These are phyloP conservation scores for Neoascochyta sp. DNA, from an alignment of 2,329 filamentous ascomycete genomes.

Conservation along the genomic window DNA sequence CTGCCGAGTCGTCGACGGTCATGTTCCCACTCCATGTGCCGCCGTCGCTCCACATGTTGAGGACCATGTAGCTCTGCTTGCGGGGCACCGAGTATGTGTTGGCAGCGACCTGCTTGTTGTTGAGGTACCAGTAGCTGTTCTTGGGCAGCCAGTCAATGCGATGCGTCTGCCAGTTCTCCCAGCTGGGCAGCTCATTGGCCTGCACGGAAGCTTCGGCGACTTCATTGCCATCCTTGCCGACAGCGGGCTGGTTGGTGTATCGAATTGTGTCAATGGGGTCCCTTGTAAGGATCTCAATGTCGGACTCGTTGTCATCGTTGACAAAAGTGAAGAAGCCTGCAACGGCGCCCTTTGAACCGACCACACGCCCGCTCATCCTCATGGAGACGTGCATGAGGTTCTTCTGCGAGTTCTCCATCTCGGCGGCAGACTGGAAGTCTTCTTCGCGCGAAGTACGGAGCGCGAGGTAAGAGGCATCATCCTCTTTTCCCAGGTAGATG, in stretches of 20 bases:
- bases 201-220: constrained; percentile 49
- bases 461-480: constrained; percentile 43
- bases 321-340: constrained; percentile 56
- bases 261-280: constrained; percentile 45
- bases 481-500: constrained; percentile 42
- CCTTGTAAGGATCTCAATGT: constrained; percentile 52
- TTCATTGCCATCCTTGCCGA: constrained; percentile 45
- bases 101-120: constrained; percentile 49
- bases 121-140: constrained; percentile 55
- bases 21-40: constrained; percentile 60
- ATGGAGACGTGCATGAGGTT: constrained; percentile 49
- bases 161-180: constrained; percentile 57
- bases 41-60: constrained; percentile 62
- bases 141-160: constrained; percentile 58
- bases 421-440: constrained; percentile 46
- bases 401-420: constrained; percentile 46
- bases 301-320: constrained; percentile 47
- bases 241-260: constrained; percentile 60
- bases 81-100: constrained; percentile 56
- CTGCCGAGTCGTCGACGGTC: constrained; percentile 49
- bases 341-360: constrained; percentile 46
- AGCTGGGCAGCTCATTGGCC: constrained; percentile 47
- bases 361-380: constrained; percentile 47
- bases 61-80: constrained; percentile 51
- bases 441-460: constrained; percentile 46